phyloP scores from a whole-genome alignment of 1,139 yeast genomes.

The Petasospora rhodanensis region DNA sequence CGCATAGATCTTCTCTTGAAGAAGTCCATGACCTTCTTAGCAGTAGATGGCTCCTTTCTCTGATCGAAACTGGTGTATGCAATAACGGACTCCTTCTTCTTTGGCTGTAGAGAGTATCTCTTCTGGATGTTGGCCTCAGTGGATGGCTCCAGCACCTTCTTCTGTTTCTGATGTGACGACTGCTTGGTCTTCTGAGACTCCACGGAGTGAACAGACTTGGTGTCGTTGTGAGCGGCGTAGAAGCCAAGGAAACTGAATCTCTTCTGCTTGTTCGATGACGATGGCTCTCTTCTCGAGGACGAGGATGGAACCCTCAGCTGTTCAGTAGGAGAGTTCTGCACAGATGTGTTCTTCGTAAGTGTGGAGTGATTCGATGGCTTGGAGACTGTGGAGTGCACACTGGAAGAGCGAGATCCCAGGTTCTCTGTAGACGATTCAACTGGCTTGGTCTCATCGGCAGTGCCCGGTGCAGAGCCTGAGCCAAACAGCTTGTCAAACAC shows the following conservation, averaged over 20 bases:
- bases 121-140: constrained; percentile 20
- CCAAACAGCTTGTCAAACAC: constrained; percentile 26
- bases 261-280: constrained; percentile 11
- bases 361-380: constrained; percentile 17
- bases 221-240: constrained; percentile 15
- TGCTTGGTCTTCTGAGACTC: constrained; percentile 7
- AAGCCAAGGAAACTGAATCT: constrained; percentile 30
- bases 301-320: constrained; percentile 17
- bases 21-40: constrained; percentile 75
- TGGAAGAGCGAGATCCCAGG: constrained; percentile 10
- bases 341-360: constrained; percentile 15
- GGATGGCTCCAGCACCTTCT: constrained; percentile 23
- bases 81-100: constrained; percentile 20
- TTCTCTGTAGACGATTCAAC: constrained; percentile 2
- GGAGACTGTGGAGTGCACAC: constrained; percentile 12
- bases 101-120: constrained; percentile 9
- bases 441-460: constrained; percentile 4
- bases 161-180: constrained; percentile 8
- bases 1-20: constrained; percentile 70
- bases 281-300: constrained; percentile 3
- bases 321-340: constrained; percentile 10
- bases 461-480: too few relatives aligned
- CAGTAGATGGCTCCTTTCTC: constrained; percentile 60
- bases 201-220: constrained; percentile 10
- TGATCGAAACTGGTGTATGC: constrained; percentile 25